Conservation (phyloP, 495 filamentous ascomycete genomes). For the Lasiosphaeria miniovina region DNA sequence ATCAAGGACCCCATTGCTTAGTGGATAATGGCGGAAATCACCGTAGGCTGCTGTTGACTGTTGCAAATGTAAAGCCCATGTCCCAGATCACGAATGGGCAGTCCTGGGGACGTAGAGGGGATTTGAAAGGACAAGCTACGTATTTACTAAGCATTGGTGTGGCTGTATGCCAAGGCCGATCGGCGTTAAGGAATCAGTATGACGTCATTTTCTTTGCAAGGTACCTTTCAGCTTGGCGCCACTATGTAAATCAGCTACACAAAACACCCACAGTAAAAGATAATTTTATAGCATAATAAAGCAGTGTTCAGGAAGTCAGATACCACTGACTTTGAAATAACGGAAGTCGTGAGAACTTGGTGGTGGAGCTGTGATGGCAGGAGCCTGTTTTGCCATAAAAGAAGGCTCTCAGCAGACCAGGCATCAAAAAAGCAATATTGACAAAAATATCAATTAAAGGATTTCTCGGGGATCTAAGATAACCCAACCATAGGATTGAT, state of each 20-base stretch:
- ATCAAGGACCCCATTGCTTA: conserved; percentile 6
- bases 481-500: not conserved
- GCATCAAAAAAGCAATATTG: conserved; percentile 1
- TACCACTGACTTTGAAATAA: conserved; percentile 1
- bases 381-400: not conserved
- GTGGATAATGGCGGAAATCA: conserved; percentile 6
- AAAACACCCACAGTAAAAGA: conserved; percentile 1
- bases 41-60: conserved; percentile 6
- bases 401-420: not conserved
- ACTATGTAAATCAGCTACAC: conserved; percentile 1
- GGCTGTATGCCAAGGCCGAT: not conserved
- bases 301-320: not conserved
- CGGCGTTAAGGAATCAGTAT: not conserved
- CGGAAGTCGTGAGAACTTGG: not conserved
- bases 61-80: conserved; percentile 3
- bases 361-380: not conserved
- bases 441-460: conserved; percentile 1
- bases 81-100: conserved; percentile 4
- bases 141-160: not conserved
- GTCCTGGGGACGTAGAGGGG: conserved; percentile 5
- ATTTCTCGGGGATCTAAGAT: not conserved
- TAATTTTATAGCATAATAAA: not conserved
- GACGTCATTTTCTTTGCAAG: not conserved
- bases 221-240: not conserved
- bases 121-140: no score